phyloP scores from a whole-genome alignment of 2,329 filamentous ascomycete genomes.

The Tolypocladium ophioglossoides region DNA sequence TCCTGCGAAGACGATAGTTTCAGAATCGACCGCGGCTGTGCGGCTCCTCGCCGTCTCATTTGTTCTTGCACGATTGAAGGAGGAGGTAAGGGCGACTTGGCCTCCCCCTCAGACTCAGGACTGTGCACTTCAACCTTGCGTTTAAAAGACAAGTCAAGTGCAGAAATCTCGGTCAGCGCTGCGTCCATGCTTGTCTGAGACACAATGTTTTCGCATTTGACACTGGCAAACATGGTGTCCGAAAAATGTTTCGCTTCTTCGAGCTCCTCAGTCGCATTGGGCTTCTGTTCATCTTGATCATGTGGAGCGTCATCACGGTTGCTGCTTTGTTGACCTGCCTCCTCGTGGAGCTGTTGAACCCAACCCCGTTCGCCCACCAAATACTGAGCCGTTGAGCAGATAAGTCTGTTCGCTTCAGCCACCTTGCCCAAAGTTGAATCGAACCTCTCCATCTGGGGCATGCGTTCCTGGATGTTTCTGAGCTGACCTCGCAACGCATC shows the following conservation, averaged over 20 bases:
- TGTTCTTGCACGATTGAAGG: conserved; percentile 27
- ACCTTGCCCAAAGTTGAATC: conserved; percentile 15
- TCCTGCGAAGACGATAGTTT: conserved; percentile 13
- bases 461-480: conserved; percentile 10
- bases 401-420: conserved; percentile 13
- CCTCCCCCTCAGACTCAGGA: conserved; percentile 12
- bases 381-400: conserved; percentile 18
- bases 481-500: conserved; percentile 14
- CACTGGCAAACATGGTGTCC: neutral
- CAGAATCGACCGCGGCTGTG: conserved; percentile 22
- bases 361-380: conserved; percentile 17
- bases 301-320: neutral
- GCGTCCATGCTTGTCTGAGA: neutral
- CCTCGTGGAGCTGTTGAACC: conserved; percentile 14
- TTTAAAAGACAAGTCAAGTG: neutral
- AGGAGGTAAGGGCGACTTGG: conserved; percentile 11
- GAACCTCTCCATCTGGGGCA: conserved; percentile 14
- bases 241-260: neutral
- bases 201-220: neutral
- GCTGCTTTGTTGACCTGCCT: neutral
- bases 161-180: neutral
- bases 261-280: neutral
- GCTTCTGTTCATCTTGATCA: neutral
- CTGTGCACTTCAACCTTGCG: conserved; percentile 23
- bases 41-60: conserved; percentile 18